These are phyloP conservation scores for Silene uniflora DNA, from an alignment of 148 eudicot genomes.

Conservation along the genomic window DNA sequence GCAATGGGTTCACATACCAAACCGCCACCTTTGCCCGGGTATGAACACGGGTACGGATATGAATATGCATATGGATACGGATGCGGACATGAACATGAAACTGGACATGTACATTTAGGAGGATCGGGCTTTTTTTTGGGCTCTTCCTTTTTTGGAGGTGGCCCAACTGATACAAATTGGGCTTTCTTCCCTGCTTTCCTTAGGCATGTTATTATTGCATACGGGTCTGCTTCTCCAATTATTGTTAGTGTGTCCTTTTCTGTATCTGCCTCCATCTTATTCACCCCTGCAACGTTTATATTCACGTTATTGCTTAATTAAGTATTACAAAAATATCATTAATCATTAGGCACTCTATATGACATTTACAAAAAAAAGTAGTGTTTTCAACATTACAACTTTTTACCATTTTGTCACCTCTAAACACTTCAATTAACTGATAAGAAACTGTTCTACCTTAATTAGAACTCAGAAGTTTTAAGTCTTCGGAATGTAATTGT, in stretches of 20 bases:
- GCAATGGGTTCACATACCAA: conserved; percentile 18
- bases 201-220: conserved; percentile 34
- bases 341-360: no score
- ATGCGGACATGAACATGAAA: neutral
- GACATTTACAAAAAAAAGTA: no score
- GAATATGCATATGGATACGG: neutral
- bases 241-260: conserved; percentile 47
- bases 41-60: neutral
- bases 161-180: conserved; percentile 46
- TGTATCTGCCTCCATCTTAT: conserved; percentile 49
- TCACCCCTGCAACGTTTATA: conserved; percentile 51
- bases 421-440: no score
- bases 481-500: no score
- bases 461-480: no score
- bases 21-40: neutral
- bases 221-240: conserved; percentile 62
- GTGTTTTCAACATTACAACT: no score
- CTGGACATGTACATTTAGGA: neutral
- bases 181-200: conserved; percentile 45
- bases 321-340: no score
- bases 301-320: no score
- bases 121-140: conserved; percentile 26
- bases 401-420: no score
- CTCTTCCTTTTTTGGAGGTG: conserved; percentile 37
- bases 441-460: no score